These are phyloP conservation scores for Handroanthus guayacan DNA, from an alignment of 257 asterid genomes.

Conservation along the genomic window DNA sequence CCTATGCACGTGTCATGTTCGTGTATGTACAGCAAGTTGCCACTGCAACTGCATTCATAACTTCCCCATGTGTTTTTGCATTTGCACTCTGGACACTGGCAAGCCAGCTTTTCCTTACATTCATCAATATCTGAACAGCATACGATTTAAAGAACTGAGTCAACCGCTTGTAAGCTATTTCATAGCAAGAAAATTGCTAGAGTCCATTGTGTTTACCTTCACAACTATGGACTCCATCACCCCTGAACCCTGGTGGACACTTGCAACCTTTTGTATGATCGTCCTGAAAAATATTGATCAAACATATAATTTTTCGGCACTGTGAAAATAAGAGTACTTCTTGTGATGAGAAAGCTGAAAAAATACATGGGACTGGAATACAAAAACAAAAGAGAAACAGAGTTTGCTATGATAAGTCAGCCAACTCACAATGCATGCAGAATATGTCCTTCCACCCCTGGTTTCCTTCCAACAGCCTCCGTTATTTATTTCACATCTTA, in stretches of 20 bases:
- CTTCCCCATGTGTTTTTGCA: conserved; percentile 97
- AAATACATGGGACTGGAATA: not conserved
- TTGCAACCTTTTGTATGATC: conserved; percentile 81
- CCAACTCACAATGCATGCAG: conserved; percentile 89
- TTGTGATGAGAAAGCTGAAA: not conserved
- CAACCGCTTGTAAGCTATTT: conserved; percentile 9
- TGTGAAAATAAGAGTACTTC: not conserved
- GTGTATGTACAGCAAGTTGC: conserved; percentile 72
- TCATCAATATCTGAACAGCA: conserved; percentile 73
- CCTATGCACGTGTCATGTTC: conserved; percentile 93
- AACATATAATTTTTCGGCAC: conserved; percentile 12
- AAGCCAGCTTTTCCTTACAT: conserved; percentile 78
- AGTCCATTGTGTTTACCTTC: conserved; percentile 61
- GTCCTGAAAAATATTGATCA: conserved; percentile 53
- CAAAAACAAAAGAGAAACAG: not conserved
- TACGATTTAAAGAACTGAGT: conserved; percentile 27
- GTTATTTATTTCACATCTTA: conserved; percentile 79
- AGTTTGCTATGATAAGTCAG: conserved; percentile 1
- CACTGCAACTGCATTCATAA: conserved; percentile 77
- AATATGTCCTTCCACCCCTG: conserved; percentile 70
- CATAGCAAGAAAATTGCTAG: conserved; percentile 29
- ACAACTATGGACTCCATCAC: conserved; percentile 84
- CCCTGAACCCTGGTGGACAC: conserved; percentile 95
- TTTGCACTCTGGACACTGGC: conserved; percentile 82
- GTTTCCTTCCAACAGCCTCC: conserved; percentile 96